Conservation (phyloP, 345 rosid species). For the Lumnitzera racemosa region DNA sequence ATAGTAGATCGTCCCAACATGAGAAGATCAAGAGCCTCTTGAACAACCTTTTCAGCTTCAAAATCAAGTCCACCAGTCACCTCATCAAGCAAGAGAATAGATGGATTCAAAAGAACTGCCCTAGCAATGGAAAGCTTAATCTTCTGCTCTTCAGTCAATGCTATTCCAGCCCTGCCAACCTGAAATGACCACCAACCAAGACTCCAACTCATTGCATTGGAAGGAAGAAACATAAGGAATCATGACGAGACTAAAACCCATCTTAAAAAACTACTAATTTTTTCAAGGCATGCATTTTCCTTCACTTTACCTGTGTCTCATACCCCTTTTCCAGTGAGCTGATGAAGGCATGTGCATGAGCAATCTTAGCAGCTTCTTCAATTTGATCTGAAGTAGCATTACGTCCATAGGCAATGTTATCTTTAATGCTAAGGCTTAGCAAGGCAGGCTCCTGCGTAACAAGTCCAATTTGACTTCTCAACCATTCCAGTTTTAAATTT, state of each 20-base stretch:
- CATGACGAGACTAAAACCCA: too few relatives aligned
- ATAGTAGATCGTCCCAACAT: constrained; percentile 98
- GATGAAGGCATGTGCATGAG: constrained; percentile 90
- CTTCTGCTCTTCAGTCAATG: constrained; percentile 89
- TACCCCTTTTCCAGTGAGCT: constrained; percentile 87
- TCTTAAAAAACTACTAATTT: too few relatives aligned
- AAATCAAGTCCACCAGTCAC: constrained; percentile 97
- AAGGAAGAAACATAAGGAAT: too few relatives aligned
- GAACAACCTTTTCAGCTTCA: constrained; percentile 96
- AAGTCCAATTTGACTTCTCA: constrained; percentile 92
- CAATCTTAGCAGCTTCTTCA: constrained; percentile 94
- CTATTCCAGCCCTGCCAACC: constrained; percentile 91
- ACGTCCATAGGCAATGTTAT: constrained; percentile 87
- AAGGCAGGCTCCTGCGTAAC: constrained; percentile 99
- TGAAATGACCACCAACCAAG: constrained; percentile 24
- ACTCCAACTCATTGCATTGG: too few relatives aligned
- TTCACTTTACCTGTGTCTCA: constrained; percentile 62
- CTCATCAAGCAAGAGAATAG: constrained; percentile 93
- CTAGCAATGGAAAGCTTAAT: constrained; percentile 94
- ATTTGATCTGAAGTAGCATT: constrained; percentile 79
- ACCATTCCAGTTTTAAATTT: constrained; percentile 83
- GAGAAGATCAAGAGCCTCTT: constrained; percentile 87
- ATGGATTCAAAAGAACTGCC: constrained; percentile 88
- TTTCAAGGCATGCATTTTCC: neutral
- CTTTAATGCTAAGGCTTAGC: constrained; percentile 78